These are phyloP conservation scores for Artemisia argyi DNA, from an alignment of 129 eudicot species.

Conservation along the genomic window DNA sequence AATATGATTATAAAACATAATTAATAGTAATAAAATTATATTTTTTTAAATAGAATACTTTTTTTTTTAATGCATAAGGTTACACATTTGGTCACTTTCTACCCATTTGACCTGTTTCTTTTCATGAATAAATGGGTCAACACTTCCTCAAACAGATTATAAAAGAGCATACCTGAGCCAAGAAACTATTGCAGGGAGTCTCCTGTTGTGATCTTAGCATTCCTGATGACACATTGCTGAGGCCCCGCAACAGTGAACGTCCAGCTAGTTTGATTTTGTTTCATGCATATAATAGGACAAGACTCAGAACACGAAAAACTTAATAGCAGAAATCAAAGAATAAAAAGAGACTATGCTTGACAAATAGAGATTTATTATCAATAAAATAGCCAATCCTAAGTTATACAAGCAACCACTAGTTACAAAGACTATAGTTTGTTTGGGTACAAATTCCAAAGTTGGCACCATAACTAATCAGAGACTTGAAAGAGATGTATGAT, in stretches of 20 bases:
- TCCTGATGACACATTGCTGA: slow-evolving; percentile 28
- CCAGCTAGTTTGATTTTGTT: slow-evolving; percentile 30
- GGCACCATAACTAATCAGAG: too few species aligned
- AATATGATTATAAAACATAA: too few species aligned
- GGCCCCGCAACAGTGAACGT: slow-evolving; percentile 34
- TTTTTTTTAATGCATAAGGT: not conserved
- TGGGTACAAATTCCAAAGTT: not conserved
- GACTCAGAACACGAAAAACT: not conserved
- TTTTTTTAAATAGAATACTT: not conserved
- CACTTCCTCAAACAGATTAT: not conserved
- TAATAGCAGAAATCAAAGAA: not conserved
- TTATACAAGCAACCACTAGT: not conserved
- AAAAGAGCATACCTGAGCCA: slow-evolving; percentile 29
- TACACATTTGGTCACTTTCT: not conserved
- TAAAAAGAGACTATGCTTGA: not conserved
- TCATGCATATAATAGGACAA: slow-evolving; percentile 21
- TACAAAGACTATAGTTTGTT: not conserved
- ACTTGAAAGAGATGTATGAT: too few species aligned
- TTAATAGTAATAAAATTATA: too few species aligned
- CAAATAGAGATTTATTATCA: not conserved
- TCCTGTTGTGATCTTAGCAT: slow-evolving; percentile 30
- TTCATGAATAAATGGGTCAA: not conserved
- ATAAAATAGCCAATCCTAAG: not conserved
- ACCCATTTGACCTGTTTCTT: not conserved
- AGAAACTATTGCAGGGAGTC: slow-evolving; percentile 15